Conservation (phyloP, 495 filamentous ascomycete genomes). For the Penicillium cinerascens region DNA sequence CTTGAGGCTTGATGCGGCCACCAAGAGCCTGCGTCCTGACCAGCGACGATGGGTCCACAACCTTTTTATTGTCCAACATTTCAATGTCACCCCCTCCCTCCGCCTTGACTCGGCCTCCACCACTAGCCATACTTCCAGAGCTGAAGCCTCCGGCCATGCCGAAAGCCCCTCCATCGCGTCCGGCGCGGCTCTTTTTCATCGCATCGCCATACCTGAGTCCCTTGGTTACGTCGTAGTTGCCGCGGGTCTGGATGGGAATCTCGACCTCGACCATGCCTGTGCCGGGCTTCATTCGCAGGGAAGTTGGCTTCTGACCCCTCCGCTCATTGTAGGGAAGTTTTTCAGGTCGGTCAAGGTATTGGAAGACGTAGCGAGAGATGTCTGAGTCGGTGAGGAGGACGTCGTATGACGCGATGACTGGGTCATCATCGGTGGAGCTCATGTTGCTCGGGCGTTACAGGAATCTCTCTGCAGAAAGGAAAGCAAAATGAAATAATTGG, state of each 20-base stretch:
- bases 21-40: constrained; percentile 54
- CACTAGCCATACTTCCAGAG: constrained; percentile 26
- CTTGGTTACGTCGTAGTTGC: constrained; percentile 62
- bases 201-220: constrained; percentile 65
- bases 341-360: constrained; percentile 57
- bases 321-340: constrained; percentile 54
- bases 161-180: constrained; percentile 56
- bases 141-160: constrained; percentile 60
- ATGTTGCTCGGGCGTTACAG: constrained; percentile 9
- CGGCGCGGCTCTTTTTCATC: constrained; percentile 50
- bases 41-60: constrained; percentile 28
- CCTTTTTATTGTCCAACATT: constrained; percentile 36
- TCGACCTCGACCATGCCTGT: constrained; percentile 74
- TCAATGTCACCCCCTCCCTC: constrained; percentile 36
- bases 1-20: constrained; percentile 58
- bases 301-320: constrained; percentile 51
- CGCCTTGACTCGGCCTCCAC: constrained; percentile 35
- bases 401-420: constrained; percentile 58
- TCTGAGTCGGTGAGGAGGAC: constrained; percentile 56
- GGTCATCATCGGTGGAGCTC: constrained; percentile 41
- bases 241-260: constrained; percentile 58
- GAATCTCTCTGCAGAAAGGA: neutral
- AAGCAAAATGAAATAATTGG: neutral
- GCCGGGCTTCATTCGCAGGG: constrained; percentile 62
- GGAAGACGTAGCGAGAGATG: constrained; percentile 58